Evolutionary conservation across 2,329 filamentous ascomycete species (phyloP).

Genomic region (Pestalotiopsis sp.): DNA sequence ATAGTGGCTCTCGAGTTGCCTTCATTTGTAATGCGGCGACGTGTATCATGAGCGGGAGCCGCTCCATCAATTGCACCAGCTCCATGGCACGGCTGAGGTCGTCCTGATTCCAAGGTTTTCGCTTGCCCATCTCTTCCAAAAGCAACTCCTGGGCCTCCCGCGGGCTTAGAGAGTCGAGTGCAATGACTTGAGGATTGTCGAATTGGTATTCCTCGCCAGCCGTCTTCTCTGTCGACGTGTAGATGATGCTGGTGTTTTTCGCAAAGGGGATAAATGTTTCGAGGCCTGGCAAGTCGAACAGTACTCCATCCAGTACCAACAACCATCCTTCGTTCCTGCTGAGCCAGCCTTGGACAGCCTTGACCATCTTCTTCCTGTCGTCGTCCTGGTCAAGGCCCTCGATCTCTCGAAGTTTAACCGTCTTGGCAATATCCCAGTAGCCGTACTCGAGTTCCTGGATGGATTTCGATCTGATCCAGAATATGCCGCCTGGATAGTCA

Average conservation of each 20-base stretch:
- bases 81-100: constrained; percentile 62
- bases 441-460: constrained; percentile 60
- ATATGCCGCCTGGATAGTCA: constrained; percentile 67
- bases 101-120: constrained; percentile 52
- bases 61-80: constrained; percentile 64
- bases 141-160: constrained; percentile 63
- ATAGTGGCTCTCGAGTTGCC: constrained; percentile 61
- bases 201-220: constrained; percentile 57
- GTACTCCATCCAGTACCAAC: constrained; percentile 68
- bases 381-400: constrained; percentile 39
- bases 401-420: constrained; percentile 50
- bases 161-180: constrained; percentile 55
- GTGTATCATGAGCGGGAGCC: constrained; percentile 69
- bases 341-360: constrained; percentile 64
- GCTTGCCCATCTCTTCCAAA: constrained; percentile 64
- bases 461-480: constrained; percentile 69
- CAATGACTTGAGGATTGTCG: constrained; percentile 60
- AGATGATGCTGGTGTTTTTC: constrained; percentile 65
- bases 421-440: constrained; percentile 68
- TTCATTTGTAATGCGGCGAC: constrained; percentile 65
- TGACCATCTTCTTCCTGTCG: constrained; percentile 52
- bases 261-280: constrained; percentile 66
- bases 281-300: constrained; percentile 60
- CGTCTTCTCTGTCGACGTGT: constrained; percentile 66
- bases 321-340: constrained; percentile 66